Conservation (phyloP, 164 flowering plant genomes). For the Macadamia integrifolia region DNA sequence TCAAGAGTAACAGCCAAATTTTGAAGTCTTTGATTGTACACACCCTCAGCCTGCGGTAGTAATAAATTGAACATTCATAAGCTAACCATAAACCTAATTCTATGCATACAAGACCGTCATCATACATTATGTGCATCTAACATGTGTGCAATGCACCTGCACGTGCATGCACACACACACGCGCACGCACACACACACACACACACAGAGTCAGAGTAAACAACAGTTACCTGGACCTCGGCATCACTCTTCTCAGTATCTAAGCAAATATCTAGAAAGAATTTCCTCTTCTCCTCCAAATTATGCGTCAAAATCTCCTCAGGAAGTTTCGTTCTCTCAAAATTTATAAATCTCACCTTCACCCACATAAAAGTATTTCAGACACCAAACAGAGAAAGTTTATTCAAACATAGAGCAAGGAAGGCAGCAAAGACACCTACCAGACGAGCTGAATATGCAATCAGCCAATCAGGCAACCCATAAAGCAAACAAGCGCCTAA, state of each 20-base stretch:
- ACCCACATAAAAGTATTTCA: constrained; percentile 14
- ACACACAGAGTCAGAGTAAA: neutral
- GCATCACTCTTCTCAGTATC: constrained; percentile 93
- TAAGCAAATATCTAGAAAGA: constrained; percentile 58
- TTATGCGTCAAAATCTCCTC: constrained; percentile 79
- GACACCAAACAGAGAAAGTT: constrained; percentile 1
- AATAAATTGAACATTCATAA: constrained; percentile 2
- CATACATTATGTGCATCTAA: neutral
- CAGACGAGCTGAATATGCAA: constrained; percentile 94
- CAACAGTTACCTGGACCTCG: constrained; percentile 70
- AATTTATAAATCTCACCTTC: constrained; percentile 91
- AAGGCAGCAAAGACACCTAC: constrained; percentile 30
- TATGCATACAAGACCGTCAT: neutral
- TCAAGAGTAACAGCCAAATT: constrained; percentile 95
- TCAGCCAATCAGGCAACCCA: constrained; percentile 93
- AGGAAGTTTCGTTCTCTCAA: constrained; percentile 91
- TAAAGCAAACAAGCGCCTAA: constrained; percentile 90
- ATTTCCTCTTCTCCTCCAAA: constrained; percentile 90
- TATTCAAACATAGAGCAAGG: constrained; percentile 1
- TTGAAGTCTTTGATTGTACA: constrained; percentile 95
- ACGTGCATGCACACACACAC: neutral
- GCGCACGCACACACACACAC: neutral
- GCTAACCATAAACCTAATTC: neutral
- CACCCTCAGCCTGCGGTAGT: constrained; percentile 87
- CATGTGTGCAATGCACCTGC: no score